Evolutionary conservation across 2,329 filamentous ascomycete genomes (phyloP), one percentile per base, ranked within the genome.

Genomic region (Microsporum audouinii): DNA sequence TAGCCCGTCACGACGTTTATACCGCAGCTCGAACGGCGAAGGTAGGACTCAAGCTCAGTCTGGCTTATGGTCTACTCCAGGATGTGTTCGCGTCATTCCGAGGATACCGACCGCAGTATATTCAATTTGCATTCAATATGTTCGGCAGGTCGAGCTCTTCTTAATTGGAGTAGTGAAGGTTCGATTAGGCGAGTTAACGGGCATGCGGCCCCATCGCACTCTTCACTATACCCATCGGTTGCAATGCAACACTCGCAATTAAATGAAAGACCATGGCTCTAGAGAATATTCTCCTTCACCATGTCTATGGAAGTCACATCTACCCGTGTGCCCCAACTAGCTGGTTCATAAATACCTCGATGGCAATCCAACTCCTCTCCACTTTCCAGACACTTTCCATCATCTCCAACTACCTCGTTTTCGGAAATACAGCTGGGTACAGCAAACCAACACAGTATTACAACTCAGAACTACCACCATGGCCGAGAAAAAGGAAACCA

Each of bases 41-140:
- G 71, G 83, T 88, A 67, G 92, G 91, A 0, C 77, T 96, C 53
- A 78, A 88, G 66, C 85, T 91, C 65, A 91, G 92, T 23, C 71
- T 96, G 39, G 82, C 78, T 5, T 97, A 90, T 74, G 92, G 92
- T 29, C 77, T 92, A 41, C 72, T 87, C 62, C 91, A 97, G 75
- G 92, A 97, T 75, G 76, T 80, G 8, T 72, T 94, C 38, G 84
- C 84, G 59, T 78, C 86, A 63, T 76, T 84, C 59, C 86, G 84
- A 71, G 90, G 89, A 60, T 85, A 88, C 68, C 83, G 80, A 60
- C 83, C 91, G 38, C 84, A 84, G 23, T 95, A 95, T 71, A 77
- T 95, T 63, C 43, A 62, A 29, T 66, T 60, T 47, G 6, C 62
- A 7, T 43, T 38, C 5, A 60, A 61, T 47, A 60, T 23, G 33